Base-by-base conservation (phyloP, 2,329 filamentous ascomycete species). In the Ophiostoma perfectum region DNA sequence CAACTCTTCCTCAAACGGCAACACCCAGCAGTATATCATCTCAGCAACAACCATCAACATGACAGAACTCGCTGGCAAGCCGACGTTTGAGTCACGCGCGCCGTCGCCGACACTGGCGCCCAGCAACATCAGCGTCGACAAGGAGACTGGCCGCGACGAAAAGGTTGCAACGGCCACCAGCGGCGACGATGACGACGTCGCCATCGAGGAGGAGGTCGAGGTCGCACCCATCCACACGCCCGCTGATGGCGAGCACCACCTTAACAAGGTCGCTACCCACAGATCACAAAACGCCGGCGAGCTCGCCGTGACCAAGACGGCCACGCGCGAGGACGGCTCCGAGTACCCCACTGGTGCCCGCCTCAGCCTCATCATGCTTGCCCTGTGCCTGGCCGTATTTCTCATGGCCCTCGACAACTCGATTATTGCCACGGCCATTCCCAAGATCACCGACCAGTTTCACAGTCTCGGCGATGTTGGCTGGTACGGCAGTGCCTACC, bases 321-420 rank as follows among this genome's bases (percentile, higher is more conserved):
- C 72, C 38, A 78, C 78, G 71, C 58, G 58, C 58, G 58, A 62
- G 38, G 58, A 62, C 7, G 78, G 78, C 42, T 69, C 74, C 7
- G 75, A 77, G 64, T 81, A 81, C 69, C 78, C 79, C 0, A 72
- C 69, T 0, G 79, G 79, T 45, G 9, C 75, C 39, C 78, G 77
- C 68, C 76, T 81, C 8, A 55, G 5, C 2, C 71, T 82, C 8
- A 81, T 82, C 69, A 76, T 76, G n/a, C 72, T 81, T 5, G 80
- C 80, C 1, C 71, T 82, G 68, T 81, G 79, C 69, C 72, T 82
- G 27, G 78, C 76, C 58, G 79, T 82, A 7, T 81, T 82, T 68
- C 75, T 81, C 52, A 78, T 81, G 74, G 79, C 80, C 3, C 73
- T 82, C 14, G 80, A 74, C 69, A 72, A 73, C 49, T 70, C 71